These are phyloP conservation scores for Puccinia horiana DNA, from an alignment of 1,284 basidiomycete species.

Conservation along the genomic window DNA sequence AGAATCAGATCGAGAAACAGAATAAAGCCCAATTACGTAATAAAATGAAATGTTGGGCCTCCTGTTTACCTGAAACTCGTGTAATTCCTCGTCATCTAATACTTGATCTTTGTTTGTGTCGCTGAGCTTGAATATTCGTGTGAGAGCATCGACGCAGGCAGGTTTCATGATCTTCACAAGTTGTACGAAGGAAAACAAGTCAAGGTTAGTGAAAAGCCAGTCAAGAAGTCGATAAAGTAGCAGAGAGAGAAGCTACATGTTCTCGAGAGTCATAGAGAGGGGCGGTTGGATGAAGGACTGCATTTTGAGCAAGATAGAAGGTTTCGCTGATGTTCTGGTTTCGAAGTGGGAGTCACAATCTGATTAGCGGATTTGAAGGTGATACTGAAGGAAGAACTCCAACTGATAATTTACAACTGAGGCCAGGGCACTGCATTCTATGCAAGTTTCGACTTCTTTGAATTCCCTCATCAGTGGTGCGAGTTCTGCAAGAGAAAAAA, in stretches of 20 bases:
- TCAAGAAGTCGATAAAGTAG: background rate
- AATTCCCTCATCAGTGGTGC: conserved; percentile 94
- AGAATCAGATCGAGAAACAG: conserved; percentile 44
- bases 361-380: background rate
- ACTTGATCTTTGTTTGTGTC: conserved; percentile 92
- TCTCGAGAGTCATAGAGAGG: conserved; percentile 95
- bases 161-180: conserved; percentile 78
- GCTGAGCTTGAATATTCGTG: conserved; percentile 92
- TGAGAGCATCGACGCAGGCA: conserved; percentile 81
- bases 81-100: conserved; percentile 84
- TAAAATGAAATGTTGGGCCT: conserved; percentile 30
- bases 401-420: conserved; percentile 50
- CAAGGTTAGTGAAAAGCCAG: background rate
- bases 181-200: background rate
- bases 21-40: conserved; percentile 26
- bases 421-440: conserved; percentile 86
- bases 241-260: conserved; percentile 66
- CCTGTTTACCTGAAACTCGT: conserved; percentile 82
- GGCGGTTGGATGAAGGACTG: conserved; percentile 93
- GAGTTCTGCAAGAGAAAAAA: conserved; percentile 64
- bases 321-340: conserved; percentile 88
- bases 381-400: background rate
- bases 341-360: background rate
- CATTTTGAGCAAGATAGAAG: conserved; percentile 99
- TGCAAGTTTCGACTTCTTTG: conserved; percentile 98